These are phyloP conservation scores for Phytophthora multivora DNA, from an alignment of 352 stramenopile genomes.

Conservation along the genomic window DNA sequence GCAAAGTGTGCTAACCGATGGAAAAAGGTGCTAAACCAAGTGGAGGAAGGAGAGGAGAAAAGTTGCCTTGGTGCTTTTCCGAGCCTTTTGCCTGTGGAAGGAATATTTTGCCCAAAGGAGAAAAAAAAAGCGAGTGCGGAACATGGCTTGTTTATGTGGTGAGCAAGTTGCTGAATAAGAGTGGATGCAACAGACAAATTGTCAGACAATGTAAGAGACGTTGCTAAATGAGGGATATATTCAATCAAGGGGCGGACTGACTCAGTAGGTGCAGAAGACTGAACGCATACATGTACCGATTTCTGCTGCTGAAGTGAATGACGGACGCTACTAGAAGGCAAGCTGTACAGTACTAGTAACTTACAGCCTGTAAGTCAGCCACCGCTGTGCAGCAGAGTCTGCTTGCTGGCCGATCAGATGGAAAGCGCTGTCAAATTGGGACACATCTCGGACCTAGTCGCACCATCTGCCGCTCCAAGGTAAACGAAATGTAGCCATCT, in stretches of 20 bases:
- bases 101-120: background rate
- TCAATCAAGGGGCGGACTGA: background rate
- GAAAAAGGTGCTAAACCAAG: background rate
- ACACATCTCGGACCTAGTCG: too few relatives aligned
- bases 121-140: constrained; percentile 1
- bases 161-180: background rate
- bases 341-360: too few relatives aligned
- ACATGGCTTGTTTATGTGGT: background rate
- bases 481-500: too few relatives aligned
- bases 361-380: too few relatives aligned
- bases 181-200: background rate
- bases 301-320: too few relatives aligned
- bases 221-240: background rate
- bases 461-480: too few relatives aligned
- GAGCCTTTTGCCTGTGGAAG: background rate
- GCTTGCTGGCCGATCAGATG: too few relatives aligned
- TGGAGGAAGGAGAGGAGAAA: background rate
- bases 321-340: too few relatives aligned
- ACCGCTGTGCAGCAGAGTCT: too few relatives aligned
- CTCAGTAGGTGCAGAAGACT: background rate
- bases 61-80: background rate
- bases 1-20: too few relatives aligned
- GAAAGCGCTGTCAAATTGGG: too few relatives aligned
- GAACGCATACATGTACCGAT: background rate
- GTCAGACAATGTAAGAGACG: background rate